phyloP scores from a whole-genome alignment of 331 rosid species.

The Acacia pycnantha region DNA sequence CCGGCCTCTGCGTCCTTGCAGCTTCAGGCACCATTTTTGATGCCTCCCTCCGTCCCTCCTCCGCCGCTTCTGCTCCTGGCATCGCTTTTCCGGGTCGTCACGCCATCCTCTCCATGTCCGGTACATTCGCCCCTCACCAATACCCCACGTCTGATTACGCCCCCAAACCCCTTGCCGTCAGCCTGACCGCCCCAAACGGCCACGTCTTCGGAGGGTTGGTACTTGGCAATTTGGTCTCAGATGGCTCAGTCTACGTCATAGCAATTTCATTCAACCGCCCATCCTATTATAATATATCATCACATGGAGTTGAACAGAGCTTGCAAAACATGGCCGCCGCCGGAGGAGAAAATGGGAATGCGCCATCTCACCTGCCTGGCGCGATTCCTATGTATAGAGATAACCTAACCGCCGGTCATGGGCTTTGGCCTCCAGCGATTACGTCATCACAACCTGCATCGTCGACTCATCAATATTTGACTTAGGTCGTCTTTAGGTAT shows the following conservation, averaged over 20 bases:
- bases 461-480: constrained; percentile 21
- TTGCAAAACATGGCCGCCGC: constrained; percentile 31
- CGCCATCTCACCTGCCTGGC: constrained; percentile 38
- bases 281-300: constrained; percentile 51
- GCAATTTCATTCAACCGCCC: constrained; percentile 74
- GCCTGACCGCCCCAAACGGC: constrained; percentile 80
- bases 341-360: constrained; percentile 51
- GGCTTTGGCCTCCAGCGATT: constrained; percentile 72
- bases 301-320: constrained; percentile 39
- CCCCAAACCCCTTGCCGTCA: constrained; percentile 57
- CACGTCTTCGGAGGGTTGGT: constrained; percentile 76
- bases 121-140: constrained; percentile 48
- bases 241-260: constrained; percentile 58
- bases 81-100: constrained; percentile 70
- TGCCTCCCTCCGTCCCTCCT: constrained; percentile 70
- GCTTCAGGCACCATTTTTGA: constrained; percentile 75
- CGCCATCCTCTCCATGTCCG: constrained; percentile 71
- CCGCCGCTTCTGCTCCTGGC: constrained; percentile 50
- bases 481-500: not conserved
- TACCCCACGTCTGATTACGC: constrained; percentile 16
- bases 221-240: constrained; percentile 51
- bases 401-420: constrained; percentile 53
- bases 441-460: constrained; percentile 50
- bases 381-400: constrained; percentile 44
- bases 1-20: constrained; percentile 55